Percentiles rank a stretch among this genome's conserved stretches.
Evolutionary conservation across 2,329 filamentous ascomycete species (phyloP).

Genomic region (Arthrobotrys conoides): DNA sequence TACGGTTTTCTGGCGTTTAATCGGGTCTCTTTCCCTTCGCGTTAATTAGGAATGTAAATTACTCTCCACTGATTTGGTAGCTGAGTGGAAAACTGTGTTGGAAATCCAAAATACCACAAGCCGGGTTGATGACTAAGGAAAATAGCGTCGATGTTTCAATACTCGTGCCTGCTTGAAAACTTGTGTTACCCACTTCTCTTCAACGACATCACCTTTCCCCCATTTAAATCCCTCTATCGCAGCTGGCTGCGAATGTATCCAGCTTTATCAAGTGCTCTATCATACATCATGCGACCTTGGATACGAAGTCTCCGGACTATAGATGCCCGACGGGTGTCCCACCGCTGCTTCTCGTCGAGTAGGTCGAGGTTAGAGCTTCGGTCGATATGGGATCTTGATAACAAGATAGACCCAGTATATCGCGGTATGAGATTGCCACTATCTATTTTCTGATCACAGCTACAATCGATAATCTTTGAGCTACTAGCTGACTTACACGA

Average conservation of each 20-base stretch:
- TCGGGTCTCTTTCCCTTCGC: background rate
- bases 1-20: slow-evolving; percentile 6
- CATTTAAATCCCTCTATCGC: slow-evolving; percentile 7
- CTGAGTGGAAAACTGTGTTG: slow-evolving; percentile 13
- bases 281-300: slow-evolving; percentile 24
- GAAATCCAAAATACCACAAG: slow-evolving; percentile 7
- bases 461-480: background rate
- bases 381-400: slow-evolving; percentile 60
- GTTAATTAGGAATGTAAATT: slow-evolving; percentile 7
- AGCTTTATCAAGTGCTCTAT: background rate
- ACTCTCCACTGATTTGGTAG: slow-evolving; percentile 1
- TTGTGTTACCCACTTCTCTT: slow-evolving; percentile 4
- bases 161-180: background rate
- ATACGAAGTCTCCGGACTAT: slow-evolving; percentile 17
- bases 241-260: slow-evolving; percentile 30
- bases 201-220: background rate
- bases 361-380: slow-evolving; percentile 31
- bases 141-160: background rate
- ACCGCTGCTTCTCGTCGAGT: slow-evolving; percentile 38
- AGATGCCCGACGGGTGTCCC: background rate
- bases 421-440: slow-evolving; percentile 42
- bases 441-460: background rate
- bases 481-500: slow-evolving; percentile 46
- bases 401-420: slow-evolving; percentile 48
- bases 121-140: slow-evolving; percentile 1